These are phyloP conservation scores for Trypanosoma congolense DNA, from an alignment of 208 protist genomes.

Conservation along the genomic window DNA sequence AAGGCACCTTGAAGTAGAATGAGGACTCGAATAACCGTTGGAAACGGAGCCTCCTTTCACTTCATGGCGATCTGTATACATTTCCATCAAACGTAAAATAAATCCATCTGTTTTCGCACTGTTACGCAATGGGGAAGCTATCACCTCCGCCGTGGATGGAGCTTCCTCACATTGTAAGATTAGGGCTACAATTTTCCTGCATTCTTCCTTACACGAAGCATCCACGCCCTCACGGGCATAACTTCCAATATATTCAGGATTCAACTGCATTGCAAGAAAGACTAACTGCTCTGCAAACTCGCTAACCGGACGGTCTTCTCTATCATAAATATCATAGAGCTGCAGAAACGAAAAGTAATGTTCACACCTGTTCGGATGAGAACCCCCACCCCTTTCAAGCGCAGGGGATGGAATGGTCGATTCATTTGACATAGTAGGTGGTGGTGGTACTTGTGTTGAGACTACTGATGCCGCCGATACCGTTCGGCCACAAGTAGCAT, in stretches of 20 bases:
- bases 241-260: slow-evolving; percentile 60
- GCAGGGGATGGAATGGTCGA: slow-evolving; percentile 2
- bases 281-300: slow-evolving; percentile 67
- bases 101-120: slow-evolving; percentile 69
- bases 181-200: slow-evolving; percentile 46
- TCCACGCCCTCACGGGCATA: slow-evolving; percentile 56
- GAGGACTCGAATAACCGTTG: not conserved
- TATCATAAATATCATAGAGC: slow-evolving; percentile 79
- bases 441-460: slow-evolving; percentile 24
- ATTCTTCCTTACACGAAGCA: slow-evolving; percentile 39
- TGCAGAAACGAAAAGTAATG: slow-evolving; percentile 89
- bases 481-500: slow-evolving; percentile 34
- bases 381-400: slow-evolving; percentile 5
- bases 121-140: slow-evolving; percentile 36
- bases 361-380: slow-evolving; percentile 46
- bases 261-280: slow-evolving; percentile 78
- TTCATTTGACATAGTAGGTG: slow-evolving; percentile 10
- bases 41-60: not conserved
- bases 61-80: slow-evolving; percentile 60
- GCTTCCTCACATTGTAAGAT: slow-evolving; percentile 64
- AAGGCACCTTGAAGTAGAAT: slow-evolving; percentile 6
- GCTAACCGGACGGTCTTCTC: slow-evolving; percentile 28
- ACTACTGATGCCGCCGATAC: slow-evolving; percentile 16
- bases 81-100: slow-evolving; percentile 73
- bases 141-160: slow-evolving; percentile 70